phyloP scores from a whole-genome alignment of 768 basidiomycete species.

The Leccinum fibrillosum region DNA sequence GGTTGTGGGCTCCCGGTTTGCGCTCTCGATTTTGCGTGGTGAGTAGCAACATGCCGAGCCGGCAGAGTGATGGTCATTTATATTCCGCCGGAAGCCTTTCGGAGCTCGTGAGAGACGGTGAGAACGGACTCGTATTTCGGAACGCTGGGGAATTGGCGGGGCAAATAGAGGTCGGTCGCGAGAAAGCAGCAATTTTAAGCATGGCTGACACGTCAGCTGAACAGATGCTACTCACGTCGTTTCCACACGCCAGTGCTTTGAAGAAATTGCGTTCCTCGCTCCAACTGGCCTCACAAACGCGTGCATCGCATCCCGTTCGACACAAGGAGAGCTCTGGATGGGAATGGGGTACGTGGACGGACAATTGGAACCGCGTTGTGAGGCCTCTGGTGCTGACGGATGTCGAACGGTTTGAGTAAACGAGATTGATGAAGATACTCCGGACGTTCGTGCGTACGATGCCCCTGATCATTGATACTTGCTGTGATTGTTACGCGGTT shows the following conservation, averaged over 20 bases:
- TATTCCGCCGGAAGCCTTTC: constrained; percentile 49
- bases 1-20: constrained; percentile 94
- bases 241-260: constrained; percentile 56
- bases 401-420: constrained; percentile 22
- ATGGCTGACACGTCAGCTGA: not conserved
- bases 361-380: constrained; percentile 77
- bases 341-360: constrained; percentile 77
- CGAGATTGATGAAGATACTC: not conserved
- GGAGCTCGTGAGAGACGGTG: constrained; percentile 82
- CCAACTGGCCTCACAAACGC: constrained; percentile 27
- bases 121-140: constrained; percentile 81
- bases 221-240: constrained; percentile 56
- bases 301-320: constrained; percentile 15
- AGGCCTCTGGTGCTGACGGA: constrained; percentile 50
- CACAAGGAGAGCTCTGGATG: constrained; percentile 32
- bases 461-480: not conserved
- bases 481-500: constrained; percentile 1
- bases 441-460: not conserved
- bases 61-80: not conserved
- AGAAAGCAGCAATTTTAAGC: not conserved
- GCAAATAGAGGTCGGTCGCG: constrained; percentile 53
- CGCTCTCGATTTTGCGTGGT: constrained; percentile 86
- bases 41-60: constrained; percentile 19
- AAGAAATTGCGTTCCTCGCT: constrained; percentile 51
- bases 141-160: constrained; percentile 62